These are phyloP conservation scores for Podaxis sp. DNA, from an alignment of 768 basidiomycete species.

Conservation along the genomic window DNA sequence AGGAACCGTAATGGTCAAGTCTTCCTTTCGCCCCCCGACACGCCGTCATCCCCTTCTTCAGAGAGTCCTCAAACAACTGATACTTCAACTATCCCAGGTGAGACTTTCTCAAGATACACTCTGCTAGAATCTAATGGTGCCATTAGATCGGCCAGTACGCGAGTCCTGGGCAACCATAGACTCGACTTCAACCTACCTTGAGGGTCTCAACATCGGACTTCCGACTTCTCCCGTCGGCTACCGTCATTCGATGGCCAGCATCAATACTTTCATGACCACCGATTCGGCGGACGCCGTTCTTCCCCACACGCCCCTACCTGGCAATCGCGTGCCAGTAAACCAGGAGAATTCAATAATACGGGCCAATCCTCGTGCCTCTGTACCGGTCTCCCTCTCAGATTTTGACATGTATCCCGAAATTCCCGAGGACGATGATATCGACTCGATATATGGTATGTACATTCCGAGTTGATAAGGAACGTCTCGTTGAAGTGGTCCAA, in stretches of 20 bases:
- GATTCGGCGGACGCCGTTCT: conserved; percentile 60
- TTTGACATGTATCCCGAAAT: conserved; percentile 40
- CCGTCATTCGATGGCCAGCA: conserved; percentile 49
- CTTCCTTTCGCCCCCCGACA: conserved; percentile 19
- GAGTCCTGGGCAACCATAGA: conserved; percentile 21
- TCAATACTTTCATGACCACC: conserved; percentile 58
- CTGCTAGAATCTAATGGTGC: not conserved
- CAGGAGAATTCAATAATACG: conserved; percentile 3
- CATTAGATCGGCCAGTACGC: conserved; percentile 11
- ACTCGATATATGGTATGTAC: conserved; percentile 34
- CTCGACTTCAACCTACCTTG: conserved; percentile 38
- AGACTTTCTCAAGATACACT: not conserved
- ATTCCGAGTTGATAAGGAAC: conserved; percentile 3
- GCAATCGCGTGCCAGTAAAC: not conserved
- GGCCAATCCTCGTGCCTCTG: conserved; percentile 30
- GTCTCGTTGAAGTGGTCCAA: conserved; percentile 5
- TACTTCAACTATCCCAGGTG: not conserved
- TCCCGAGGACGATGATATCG: conserved; percentile 32
- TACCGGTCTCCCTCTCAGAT: conserved; percentile 38
- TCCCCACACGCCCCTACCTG: conserved; percentile 29
- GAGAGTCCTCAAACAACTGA: not conserved
- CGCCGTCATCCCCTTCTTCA: not conserved
- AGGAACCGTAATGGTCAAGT: conserved; percentile 29
- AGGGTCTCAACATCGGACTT: conserved; percentile 38
- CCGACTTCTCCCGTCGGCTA: conserved; percentile 35